Base-by-base conservation (phyloP, 495 filamentous ascomycete genomes). In the Acidiella bohemica region DNA sequence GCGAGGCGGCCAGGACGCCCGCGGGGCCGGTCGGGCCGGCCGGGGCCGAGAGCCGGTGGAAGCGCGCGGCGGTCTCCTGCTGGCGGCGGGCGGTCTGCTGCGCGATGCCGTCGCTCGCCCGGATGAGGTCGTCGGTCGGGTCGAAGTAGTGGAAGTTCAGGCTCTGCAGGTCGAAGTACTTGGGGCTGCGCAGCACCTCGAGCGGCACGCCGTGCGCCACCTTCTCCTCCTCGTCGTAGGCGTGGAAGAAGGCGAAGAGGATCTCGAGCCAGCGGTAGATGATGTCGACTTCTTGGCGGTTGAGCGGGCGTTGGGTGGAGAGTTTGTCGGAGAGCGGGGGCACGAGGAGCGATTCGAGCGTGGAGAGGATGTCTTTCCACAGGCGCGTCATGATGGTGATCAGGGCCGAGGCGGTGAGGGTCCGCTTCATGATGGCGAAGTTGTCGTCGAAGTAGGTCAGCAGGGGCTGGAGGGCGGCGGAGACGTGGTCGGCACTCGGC, bases 61-160 rank as follows among this genome's bases (percentile, higher is more conserved):
- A 50, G 59, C 68, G 53, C 65, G 64, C 4, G 56, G 62, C 32
- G 5, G 44, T 36, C 53, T 83, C 75, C 53, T 87, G 80, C 32
- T 76, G 73, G 19, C 85, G 77, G 24, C 78, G 71, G n/a, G 80
- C 80, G 7, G 79, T 86, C 22, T 84, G 85, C 1, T 83, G 79
- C 11, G 88, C 90, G 82, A 99, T 99, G 34, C 81, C 73, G 61
- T 96, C 92, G 3, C 82, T 92, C 5, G 80, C 90, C 24, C 88
- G 81, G 44, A 95, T 85, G 5, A 99, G 73, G 50, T 80, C 83
- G 40, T 92, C 86, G 11, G 92, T 93, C 14, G 75, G 69, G 53
- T 96, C 88, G 57, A 88, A 88, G 65, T 99, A 96, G 71, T 96
- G 96, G 70, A 95, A 99, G 66, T 93, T 90, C 36, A 99, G 70